Percentiles rank a stretch among this genome's conserved stretches.
These are phyloP conservation scores for Podaxis sp. DNA, from an alignment of 768 basidiomycete genomes.

Conservation along the genomic window DNA sequence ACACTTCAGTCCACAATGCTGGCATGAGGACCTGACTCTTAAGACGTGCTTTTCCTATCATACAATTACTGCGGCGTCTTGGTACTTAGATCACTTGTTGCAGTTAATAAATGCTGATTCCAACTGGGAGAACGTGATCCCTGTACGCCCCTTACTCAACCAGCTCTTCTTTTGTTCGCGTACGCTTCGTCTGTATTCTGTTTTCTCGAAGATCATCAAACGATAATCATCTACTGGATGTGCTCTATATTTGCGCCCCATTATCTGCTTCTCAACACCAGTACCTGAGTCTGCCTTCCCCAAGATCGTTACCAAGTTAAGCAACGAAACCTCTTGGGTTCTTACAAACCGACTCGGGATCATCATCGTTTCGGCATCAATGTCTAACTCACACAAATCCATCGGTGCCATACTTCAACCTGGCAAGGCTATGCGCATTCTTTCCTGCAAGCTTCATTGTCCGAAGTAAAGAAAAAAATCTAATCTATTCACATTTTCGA, in stretches of 20 bases:
- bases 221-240: neutral
- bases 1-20: no score
- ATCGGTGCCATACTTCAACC: neutral
- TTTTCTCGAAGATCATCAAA: neutral
- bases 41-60: neutral
- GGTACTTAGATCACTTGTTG: no score
- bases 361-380: neutral
- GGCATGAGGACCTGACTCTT: no score
- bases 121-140: neutral
- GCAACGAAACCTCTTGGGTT: neutral
- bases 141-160: neutral
- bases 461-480: neutral
- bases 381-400: neutral
- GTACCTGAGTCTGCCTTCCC: neutral
- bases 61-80: neutral
- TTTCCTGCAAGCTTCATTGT: neutral
- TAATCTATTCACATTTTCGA: constrained; percentile 6
- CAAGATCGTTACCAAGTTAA: neutral
- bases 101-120: no score
- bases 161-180: neutral
- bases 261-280: neutral
- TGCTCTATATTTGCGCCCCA: neutral
- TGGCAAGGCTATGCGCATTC: neutral
- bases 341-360: neutral
- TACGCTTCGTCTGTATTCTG: neutral